These are phyloP conservation scores for Alternaria tenuissima DNA, from an alignment of 2,329 filamentous ascomycete species.

Conservation along the genomic window DNA sequence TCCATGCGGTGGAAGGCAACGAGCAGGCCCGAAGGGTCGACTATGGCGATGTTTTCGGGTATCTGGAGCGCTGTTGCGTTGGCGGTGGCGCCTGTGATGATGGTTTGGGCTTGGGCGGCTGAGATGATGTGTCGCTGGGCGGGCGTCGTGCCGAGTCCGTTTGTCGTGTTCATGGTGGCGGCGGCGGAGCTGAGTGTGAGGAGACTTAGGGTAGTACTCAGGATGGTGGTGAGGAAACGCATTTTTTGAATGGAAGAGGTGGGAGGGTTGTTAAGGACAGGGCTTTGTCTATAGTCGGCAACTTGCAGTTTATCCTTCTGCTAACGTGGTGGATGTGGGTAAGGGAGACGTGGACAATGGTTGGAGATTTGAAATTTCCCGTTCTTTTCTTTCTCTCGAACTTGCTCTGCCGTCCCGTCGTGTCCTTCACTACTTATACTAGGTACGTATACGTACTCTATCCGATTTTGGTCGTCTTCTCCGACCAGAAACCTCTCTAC, in stretches of 20 bases:
- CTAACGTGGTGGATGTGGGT: neutral
- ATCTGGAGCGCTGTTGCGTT: conserved; percentile 36
- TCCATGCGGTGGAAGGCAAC: conserved; percentile 43
- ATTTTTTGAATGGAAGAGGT: neutral
- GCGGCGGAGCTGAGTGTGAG: conserved; percentile 17
- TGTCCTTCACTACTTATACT: neutral
- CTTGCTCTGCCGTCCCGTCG: neutral
- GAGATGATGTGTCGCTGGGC: conserved; percentile 29
- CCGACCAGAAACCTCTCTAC: neutral
- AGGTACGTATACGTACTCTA: neutral
- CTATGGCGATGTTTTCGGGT: conserved; percentile 41
- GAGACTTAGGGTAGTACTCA: conserved; percentile 8
- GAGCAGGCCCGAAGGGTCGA: conserved; percentile 38
- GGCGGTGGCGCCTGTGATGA: conserved; percentile 28
- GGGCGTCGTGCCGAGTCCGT: conserved; percentile 34
- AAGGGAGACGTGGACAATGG: neutral
- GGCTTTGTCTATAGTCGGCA: conserved; percentile 1
- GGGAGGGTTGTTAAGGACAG: neutral
- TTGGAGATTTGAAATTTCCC: neutral
- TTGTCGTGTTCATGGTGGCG: conserved; percentile 32
- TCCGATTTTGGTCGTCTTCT: neutral
- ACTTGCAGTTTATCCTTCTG: neutral
- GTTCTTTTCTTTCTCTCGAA: neutral
- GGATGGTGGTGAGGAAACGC: conserved; percentile 5
- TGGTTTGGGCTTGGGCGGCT: conserved; percentile 33